Percentiles rank a stretch among this genome's conserved stretches.
phyloP scores from a whole-genome alignment of 108 stramenopile genomes.

The Nitzschia sp. region DNA sequence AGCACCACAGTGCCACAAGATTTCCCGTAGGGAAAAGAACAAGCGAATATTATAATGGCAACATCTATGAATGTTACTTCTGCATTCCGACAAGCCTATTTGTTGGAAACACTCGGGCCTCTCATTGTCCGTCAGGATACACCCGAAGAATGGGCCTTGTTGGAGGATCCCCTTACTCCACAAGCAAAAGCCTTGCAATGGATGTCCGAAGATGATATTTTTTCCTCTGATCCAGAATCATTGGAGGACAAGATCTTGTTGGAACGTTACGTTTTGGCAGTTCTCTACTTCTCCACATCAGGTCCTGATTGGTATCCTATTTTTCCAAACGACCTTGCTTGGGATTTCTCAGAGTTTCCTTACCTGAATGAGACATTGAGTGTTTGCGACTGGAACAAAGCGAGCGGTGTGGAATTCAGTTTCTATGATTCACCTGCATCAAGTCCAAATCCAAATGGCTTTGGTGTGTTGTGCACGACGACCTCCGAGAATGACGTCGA shows the following conservation, averaged over 20 bases:
- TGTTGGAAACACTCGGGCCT: too few relatives aligned
- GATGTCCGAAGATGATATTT: constrained; percentile 2
- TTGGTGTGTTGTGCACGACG: neutral
- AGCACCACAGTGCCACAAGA: too few relatives aligned
- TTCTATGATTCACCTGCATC: neutral
- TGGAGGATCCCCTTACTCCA: neutral
- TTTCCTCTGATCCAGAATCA: neutral
- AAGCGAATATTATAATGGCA: too few relatives aligned
- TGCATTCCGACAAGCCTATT: too few relatives aligned
- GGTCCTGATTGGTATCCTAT: neutral
- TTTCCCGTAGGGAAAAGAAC: too few relatives aligned
- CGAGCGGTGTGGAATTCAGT: neutral
- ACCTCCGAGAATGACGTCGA: neutral
- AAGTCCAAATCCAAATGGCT: neutral
- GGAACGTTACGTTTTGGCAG: constrained; percentile 9
- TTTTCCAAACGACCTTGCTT: too few relatives aligned
- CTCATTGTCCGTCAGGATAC: too few relatives aligned
- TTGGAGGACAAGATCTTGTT: neutral
- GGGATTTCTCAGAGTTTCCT: neutral
- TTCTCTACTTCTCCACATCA: constrained; percentile 3
- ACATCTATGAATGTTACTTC: too few relatives aligned
- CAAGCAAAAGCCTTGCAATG: constrained; percentile 4
- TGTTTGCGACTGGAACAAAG: constrained; percentile 7
- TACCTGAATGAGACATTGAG: neutral
- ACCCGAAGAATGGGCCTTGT: too few relatives aligned